phyloP scores from a whole-genome alignment of 1,284 basidiomycete species.

The Cutaneotrichosporon curvatum region DNA sequence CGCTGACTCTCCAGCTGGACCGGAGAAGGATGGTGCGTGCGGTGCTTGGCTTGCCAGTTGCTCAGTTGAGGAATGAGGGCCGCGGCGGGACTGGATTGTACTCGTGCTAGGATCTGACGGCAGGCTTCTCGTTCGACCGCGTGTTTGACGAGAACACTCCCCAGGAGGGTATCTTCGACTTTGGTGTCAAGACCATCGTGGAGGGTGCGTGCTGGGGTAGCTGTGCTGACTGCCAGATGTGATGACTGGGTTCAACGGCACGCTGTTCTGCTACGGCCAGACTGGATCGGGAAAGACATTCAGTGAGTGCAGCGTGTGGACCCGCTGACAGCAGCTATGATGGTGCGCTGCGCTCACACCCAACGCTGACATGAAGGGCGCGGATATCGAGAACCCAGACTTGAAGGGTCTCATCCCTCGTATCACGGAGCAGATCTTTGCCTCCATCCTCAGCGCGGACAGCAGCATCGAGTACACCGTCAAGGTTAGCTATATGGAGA shows the following conservation, averaged over 20 bases:
- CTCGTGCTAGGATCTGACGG: slow-evolving; percentile 7
- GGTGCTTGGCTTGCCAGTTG: neutral
- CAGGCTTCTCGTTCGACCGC: slow-evolving; percentile 91
- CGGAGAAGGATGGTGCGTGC: slow-evolving; percentile 44
- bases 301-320: slow-evolving; percentile 28
- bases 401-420: slow-evolving; percentile 95
- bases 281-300: slow-evolving; percentile 96
- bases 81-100: neutral
- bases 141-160: slow-evolving; percentile 89
- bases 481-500: slow-evolving; percentile 99
- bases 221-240: slow-evolving; percentile 62
- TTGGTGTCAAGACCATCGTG: slow-evolving; percentile 79
- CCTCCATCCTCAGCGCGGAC: slow-evolving; percentile 92
- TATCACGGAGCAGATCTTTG: slow-evolving; percentile 98
- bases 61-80: no score
- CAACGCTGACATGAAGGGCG: slow-evolving; percentile 57
- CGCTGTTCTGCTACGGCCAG: slow-evolving; percentile 97
- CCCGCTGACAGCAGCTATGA: slow-evolving; percentile 4
- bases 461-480: slow-evolving; percentile 95
- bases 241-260: slow-evolving; percentile 97
- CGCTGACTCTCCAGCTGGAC: slow-evolving; percentile 35
- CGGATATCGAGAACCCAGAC: slow-evolving; percentile 88
- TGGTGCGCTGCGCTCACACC: neutral
- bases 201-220: slow-evolving; percentile 26
- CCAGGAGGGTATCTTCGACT: slow-evolving; percentile 96